phyloP scores from a whole-genome alignment of 345 rosid genomes.

The Carallia brachiata region DNA sequence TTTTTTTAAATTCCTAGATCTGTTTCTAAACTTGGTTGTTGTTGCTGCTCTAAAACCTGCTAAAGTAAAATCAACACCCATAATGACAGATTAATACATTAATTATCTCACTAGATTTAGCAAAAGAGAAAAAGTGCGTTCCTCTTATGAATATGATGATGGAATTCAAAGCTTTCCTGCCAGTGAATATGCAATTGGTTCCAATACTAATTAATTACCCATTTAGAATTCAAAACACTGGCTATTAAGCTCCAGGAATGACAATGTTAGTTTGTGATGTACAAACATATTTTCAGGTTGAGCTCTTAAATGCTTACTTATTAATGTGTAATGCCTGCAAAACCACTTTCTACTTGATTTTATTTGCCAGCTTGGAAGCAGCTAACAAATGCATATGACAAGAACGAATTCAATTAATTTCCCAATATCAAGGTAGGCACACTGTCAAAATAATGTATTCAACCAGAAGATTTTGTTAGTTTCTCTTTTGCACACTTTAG shows the following conservation, averaged over 20 bases:
- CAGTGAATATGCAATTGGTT: conserved; percentile 11
- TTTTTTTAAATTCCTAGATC: too few relatives aligned
- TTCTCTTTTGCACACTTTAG: not conserved
- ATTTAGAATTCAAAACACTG: conserved; percentile 18
- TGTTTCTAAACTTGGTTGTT: too few relatives aligned
- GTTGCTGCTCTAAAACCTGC: too few relatives aligned
- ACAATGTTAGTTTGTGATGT: too few relatives aligned
- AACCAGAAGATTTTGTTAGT: not conserved
- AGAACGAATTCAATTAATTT: conserved; percentile 31
- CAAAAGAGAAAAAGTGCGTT: not conserved
- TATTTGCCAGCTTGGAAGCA: too few relatives aligned
- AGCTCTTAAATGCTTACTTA: conserved; percentile 3
- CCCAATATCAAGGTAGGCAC: conserved; percentile 36
- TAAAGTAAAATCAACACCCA: too few relatives aligned
- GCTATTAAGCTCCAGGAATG: conserved; percentile 41
- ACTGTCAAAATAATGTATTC: not conserved
- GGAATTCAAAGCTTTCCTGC: conserved; percentile 18
- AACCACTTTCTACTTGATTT: conserved; percentile 10
- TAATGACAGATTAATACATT: not conserved
- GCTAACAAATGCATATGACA: conserved; percentile 21
- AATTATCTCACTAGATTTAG: too few relatives aligned
- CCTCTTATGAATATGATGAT: not conserved
- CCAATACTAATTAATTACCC: conserved; percentile 21
- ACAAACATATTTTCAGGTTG: conserved; percentile 39
- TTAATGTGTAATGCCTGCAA: not conserved